Conservation (phyloP, 352 stramenopile species). For the Vaucheria bursata region DNA sequence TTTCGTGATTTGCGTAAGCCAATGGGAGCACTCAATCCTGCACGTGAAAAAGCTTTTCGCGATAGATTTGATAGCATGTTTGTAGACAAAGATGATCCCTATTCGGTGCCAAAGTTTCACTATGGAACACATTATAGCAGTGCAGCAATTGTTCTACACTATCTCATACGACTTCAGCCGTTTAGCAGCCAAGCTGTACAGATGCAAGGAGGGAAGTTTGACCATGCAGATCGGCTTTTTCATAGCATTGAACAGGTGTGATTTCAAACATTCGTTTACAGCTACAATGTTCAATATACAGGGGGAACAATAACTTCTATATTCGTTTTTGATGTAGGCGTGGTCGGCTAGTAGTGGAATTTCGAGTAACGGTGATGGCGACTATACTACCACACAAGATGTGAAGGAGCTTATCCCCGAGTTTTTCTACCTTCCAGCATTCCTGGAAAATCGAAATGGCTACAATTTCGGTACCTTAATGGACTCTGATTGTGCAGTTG, state of each 20-base stretch:
- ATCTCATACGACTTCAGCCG: constrained; percentile 95
- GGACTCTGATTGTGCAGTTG: constrained; percentile 64
- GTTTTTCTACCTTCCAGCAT: constrained; percentile 82
- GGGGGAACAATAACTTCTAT: too few relatives aligned
- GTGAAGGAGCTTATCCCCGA: constrained; percentile 85
- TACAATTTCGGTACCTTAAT: constrained; percentile 50
- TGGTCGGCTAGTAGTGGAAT: neutral
- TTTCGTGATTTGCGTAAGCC: constrained; percentile 88
- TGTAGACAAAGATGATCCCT: constrained; percentile 30
- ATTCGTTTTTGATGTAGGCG: too few relatives aligned
- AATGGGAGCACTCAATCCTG: constrained; percentile 82
- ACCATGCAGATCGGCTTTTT: constrained; percentile 90
- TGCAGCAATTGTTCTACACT: constrained; percentile 92
- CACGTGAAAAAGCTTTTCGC: constrained; percentile 51
- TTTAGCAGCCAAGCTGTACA: constrained; percentile 86
- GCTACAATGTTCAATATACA: constrained; percentile 79
- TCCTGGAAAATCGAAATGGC: constrained; percentile 73
- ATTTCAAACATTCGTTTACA: constrained; percentile 96
- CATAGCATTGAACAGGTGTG: constrained; percentile 81
- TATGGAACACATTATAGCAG: constrained; percentile 96
- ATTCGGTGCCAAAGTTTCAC: constrained; percentile 82
- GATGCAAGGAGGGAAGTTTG: constrained; percentile 89
- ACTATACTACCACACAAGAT: constrained; percentile 57
- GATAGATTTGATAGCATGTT: constrained; percentile 58
- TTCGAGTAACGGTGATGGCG: constrained; percentile 12